phyloP scores from a whole-genome alignment of 2,329 filamentous ascomycete species.

The Clarireedia hainanense region DNA sequence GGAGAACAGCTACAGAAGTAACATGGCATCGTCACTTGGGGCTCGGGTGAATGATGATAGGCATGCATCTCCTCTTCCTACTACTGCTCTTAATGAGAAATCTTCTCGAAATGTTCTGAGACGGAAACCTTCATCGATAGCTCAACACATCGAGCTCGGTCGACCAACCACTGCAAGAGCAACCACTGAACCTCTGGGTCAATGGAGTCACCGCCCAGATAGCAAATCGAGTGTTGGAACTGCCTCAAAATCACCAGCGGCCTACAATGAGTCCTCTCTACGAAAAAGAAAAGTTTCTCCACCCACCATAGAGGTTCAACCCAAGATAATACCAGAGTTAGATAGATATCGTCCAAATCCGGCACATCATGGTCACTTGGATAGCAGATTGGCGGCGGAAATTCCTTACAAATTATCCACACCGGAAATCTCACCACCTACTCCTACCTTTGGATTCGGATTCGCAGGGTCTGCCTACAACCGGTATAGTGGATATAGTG shows the following conservation, averaged over 20 bases:
- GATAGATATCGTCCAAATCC: slow-evolving; percentile 50
- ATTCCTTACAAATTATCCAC: slow-evolving; percentile 51
- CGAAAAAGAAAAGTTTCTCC: slow-evolving; percentile 21
- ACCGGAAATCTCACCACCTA: slow-evolving; percentile 58
- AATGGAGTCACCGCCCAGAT: slow-evolving; percentile 13
- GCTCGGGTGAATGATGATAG: slow-evolving; percentile 17
- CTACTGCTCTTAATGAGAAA: slow-evolving; percentile 22
- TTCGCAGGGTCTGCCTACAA: slow-evolving; percentile 32
- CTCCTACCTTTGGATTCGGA: slow-evolving; percentile 44
- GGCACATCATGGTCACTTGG: slow-evolving; percentile 28
- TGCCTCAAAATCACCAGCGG: slow-evolving; percentile 18
- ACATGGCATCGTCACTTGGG: slow-evolving; percentile 19
- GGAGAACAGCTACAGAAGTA: slow-evolving; percentile 13
- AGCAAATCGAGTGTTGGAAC: slow-evolving; percentile 18
- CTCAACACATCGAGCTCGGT: slow-evolving; percentile 30
- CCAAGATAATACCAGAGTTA: slow-evolving; percentile 47
- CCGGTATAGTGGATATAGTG: slow-evolving; percentile 28
- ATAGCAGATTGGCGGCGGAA: slow-evolving; percentile 34
- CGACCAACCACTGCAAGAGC: slow-evolving; percentile 19
- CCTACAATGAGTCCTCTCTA: slow-evolving; percentile 36
- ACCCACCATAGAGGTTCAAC: slow-evolving; percentile 14
- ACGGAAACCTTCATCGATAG: slow-evolving; percentile 42
- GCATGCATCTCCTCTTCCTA: neutral
- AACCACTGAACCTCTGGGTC: slow-evolving; percentile 14
- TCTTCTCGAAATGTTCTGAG: slow-evolving; percentile 38